Evolutionary conservation across 768 basidiomycete genomes (phyloP).

Genomic region (Rhodosporidiobolus odoratus): DNA sequence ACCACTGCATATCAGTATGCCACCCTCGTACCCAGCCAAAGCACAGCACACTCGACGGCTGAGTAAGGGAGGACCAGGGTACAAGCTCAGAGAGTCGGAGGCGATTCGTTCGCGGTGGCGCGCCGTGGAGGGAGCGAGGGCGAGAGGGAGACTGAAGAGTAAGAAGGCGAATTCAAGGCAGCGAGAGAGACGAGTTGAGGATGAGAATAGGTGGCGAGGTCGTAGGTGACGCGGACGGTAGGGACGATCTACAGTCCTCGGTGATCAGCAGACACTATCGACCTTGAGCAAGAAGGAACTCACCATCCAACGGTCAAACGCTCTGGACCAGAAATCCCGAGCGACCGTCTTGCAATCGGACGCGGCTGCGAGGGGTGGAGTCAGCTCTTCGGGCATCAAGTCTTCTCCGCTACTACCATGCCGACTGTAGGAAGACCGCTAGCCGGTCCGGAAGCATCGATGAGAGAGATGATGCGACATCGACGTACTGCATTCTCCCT

Average conservation of each 20-base stretch:
- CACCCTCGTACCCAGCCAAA: constrained; percentile 16
- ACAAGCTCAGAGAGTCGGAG: constrained; percentile 6
- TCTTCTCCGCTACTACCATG: background rate
- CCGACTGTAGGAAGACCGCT: no score
- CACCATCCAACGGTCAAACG: constrained; percentile 33
- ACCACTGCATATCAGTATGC: constrained; percentile 16
- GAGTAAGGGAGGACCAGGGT: constrained; percentile 6
- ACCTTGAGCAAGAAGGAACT: background rate
- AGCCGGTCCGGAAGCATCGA: no score
- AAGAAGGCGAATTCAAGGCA: background rate
- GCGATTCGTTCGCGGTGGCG: no score
- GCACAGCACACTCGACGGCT: constrained; percentile 11
- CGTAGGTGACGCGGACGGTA: constrained; percentile 31
- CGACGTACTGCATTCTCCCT: constrained; percentile 18
- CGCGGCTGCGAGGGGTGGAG: constrained; percentile 11
- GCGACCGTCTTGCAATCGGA: constrained; percentile 38
- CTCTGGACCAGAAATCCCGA: constrained; percentile 30
- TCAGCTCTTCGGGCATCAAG: background rate
- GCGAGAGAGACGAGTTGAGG: constrained; percentile 19
- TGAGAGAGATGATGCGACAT: no score
- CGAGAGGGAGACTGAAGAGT: background rate
- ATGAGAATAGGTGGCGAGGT: constrained; percentile 10
- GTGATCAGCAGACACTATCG: no score
- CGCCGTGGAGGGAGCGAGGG: background rate
- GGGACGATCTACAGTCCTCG: constrained; percentile 22